Evolutionary conservation across 768 basidiomycete species (phyloP).

Genomic region (Lactifluus echinatus): DNA sequence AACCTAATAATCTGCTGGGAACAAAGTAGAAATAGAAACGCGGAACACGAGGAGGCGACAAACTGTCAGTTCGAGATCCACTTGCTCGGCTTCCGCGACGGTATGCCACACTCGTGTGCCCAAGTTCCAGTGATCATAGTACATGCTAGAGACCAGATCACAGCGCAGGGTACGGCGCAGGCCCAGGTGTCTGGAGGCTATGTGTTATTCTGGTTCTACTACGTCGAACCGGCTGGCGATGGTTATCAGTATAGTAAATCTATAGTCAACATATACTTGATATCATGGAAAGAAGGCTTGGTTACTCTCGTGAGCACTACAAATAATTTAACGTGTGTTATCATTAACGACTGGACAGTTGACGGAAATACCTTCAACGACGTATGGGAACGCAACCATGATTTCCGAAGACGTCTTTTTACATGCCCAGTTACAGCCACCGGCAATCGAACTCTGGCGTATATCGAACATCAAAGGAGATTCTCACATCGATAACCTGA

Average conservation of each 20-base stretch:
- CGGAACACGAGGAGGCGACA: too few species aligned
- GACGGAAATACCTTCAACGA: background rate
- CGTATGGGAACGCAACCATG: background rate
- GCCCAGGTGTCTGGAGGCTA: background rate
- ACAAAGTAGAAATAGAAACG: too few species aligned
- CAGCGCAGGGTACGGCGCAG: background rate
- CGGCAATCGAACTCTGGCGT: background rate
- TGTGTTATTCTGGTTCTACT: background rate
- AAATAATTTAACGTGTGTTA: background rate
- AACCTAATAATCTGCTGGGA: too few species aligned
- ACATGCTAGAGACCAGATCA: background rate
- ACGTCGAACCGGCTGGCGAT: background rate
- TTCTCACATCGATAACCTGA: background rate
- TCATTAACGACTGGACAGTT: background rate
- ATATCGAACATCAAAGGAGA: background rate
- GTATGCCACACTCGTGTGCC: background rate
- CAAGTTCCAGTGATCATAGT: background rate
- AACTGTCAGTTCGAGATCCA: background rate
- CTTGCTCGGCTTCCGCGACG: background rate
- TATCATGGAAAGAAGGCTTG: slow-evolving; percentile 7
- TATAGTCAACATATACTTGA: too few species aligned
- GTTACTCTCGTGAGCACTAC: background rate
- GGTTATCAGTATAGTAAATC: too few species aligned
- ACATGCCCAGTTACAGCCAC: background rate
- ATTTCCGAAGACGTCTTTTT: background rate